Conservation (phyloP, 768 basidiomycete genomes). For the Boletus sp. region DNA sequence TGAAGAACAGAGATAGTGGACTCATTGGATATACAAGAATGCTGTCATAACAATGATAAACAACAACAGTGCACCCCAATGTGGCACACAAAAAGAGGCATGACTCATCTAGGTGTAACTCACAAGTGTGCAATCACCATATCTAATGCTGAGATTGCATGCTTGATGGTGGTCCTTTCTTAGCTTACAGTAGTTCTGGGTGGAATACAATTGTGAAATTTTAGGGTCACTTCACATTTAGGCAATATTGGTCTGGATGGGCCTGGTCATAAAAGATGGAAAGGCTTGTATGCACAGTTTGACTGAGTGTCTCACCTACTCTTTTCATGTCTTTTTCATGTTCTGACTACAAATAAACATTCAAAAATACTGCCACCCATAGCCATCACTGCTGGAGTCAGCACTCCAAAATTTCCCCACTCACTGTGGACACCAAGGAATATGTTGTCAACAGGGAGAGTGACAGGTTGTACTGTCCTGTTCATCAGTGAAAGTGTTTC, state of each 20-base stretch:
- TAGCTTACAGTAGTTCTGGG: background rate
- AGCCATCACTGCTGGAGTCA: background rate
- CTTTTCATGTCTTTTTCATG: background rate
- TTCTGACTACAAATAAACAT: background rate
- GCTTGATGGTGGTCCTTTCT: too few relatives aligned
- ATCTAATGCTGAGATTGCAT: too few relatives aligned
- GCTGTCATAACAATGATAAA: too few relatives aligned
- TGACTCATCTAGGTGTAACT: too few relatives aligned
- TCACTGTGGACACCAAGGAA: background rate
- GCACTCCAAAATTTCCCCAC: background rate
- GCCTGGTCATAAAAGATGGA: background rate
- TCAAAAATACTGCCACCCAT: background rate
- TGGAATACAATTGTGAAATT: too few relatives aligned
- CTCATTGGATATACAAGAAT: too few relatives aligned
- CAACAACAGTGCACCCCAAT: too few relatives aligned
- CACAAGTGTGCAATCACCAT: too few relatives aligned
- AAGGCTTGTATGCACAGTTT: background rate
- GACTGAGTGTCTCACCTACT: background rate
- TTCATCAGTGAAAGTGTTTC: background rate
- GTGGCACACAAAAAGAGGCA: too few relatives aligned
- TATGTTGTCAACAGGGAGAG: background rate
- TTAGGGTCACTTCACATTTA: background rate
- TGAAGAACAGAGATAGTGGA: too few relatives aligned
- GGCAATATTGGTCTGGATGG: background rate
- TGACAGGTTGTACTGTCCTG: background rate